phyloP scores from a whole-genome alignment of 192 early-diverging fungal genomes.

The Cetraspora pellucida region DNA sequence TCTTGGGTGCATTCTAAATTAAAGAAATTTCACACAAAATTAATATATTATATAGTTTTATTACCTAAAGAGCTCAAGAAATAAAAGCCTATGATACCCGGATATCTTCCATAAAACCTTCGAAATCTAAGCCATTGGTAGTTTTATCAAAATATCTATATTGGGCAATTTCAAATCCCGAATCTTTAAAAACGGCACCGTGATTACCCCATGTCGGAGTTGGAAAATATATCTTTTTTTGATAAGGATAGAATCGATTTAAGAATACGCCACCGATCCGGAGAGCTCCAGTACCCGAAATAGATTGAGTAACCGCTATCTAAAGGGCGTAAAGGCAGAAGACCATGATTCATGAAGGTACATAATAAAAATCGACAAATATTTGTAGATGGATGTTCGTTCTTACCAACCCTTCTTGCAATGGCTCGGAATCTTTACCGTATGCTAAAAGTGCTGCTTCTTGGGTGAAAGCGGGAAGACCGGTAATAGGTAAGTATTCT shows the following conservation, averaged over 20 bases:
- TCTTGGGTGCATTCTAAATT: constrained; percentile 72
- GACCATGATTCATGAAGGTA: not conserved
- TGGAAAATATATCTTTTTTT: constrained; percentile 89
- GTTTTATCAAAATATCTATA: constrained; percentile 96
- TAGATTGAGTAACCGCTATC: constrained; percentile 88
- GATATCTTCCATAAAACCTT: constrained; percentile 89
- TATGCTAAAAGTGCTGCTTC: constrained; percentile 85
- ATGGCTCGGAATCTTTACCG: constrained; percentile 69
- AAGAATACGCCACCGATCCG: constrained; percentile 92
- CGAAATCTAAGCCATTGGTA: constrained; percentile 92
- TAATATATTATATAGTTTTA: not conserved
- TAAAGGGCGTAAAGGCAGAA: constrained; percentile 15
- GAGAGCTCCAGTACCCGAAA: constrained; percentile 97
- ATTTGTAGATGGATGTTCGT: not conserved
- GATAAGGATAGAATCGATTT: constrained; percentile 71
- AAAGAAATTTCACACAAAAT: too few species aligned
- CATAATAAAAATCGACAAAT: not conserved
- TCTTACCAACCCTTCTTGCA: constrained; percentile 68
- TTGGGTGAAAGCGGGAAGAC: constrained; percentile 81
- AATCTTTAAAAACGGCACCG: constrained; percentile 86
- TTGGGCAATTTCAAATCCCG: constrained; percentile 81
- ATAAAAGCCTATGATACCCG: constrained; percentile 45
- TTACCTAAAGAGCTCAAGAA: not conserved
- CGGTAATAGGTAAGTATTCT: constrained; percentile 97
- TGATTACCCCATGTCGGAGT: constrained; percentile 99